Percentiles rank a stretch among this genome's conserved stretches.
These are phyloP conservation scores for Lactarius quietus DNA, from an alignment of 768 basidiomycete species.

Conservation along the genomic window DNA sequence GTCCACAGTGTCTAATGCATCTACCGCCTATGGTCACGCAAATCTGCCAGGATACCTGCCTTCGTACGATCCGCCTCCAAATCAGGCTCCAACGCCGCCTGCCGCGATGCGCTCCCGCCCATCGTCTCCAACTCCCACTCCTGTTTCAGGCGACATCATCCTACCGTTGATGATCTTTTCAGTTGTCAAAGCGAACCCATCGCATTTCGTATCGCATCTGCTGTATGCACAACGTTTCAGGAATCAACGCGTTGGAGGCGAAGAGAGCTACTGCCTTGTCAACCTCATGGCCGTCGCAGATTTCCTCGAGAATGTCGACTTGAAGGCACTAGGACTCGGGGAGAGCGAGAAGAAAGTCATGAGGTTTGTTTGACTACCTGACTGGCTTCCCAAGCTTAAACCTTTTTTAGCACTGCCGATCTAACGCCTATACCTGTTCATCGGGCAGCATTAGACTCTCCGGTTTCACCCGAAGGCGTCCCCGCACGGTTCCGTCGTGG, in stretches of 20 bases:
- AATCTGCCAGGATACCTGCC: not conserved
- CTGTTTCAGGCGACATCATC: constrained; percentile 83
- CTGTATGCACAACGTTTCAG: constrained; percentile 60
- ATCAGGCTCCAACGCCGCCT: constrained; percentile 11
- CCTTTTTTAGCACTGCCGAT: constrained; percentile 58
- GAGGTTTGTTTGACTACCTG: constrained; percentile 41
- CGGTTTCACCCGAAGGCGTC: constrained; percentile 42
- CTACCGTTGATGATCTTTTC: constrained; percentile 92
- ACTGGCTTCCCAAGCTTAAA: not conserved
- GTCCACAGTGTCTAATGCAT: constrained; percentile 5
- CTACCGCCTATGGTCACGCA: not conserved
- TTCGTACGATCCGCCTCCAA: not conserved
- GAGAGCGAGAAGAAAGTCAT: constrained; percentile 54
- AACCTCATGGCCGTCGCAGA: constrained; percentile 95
- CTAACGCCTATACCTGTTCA: constrained; percentile 76
- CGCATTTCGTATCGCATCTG: constrained; percentile 70
- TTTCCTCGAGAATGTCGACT: constrained; percentile 92
- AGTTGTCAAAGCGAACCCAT: constrained; percentile 90
- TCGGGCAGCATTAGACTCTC: constrained; percentile 45
- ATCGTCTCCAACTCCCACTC: constrained; percentile 47
- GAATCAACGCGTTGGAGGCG: constrained; percentile 61
- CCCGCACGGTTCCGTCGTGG: constrained; percentile 62
- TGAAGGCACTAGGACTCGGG: constrained; percentile 62
- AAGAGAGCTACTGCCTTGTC: constrained; percentile 90
- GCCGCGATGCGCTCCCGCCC: constrained; percentile 24